Conservation (phyloP, 306 rosid species). For the Fragaria iinumae region DNA sequence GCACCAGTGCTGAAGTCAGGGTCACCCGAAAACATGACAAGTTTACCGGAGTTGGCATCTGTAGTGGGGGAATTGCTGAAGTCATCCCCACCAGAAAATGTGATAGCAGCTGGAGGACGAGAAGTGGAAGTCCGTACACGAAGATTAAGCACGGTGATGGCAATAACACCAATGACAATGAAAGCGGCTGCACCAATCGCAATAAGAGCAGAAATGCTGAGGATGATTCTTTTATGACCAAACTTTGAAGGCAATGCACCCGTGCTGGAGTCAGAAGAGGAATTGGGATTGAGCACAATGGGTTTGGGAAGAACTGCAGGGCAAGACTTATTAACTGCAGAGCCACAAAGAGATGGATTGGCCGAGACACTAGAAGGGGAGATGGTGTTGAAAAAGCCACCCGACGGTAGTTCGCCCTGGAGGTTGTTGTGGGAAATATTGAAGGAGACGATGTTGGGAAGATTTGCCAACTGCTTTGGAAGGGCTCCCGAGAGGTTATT, state of each 20-base stretch:
- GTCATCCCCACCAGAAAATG: conserved; percentile 86
- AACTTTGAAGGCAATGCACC: conserved; percentile 49
- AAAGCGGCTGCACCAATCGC: conserved; percentile 99
- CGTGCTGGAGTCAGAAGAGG: conserved; percentile 54
- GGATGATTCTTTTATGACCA: conserved; percentile 80
- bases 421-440: conserved; percentile 93
- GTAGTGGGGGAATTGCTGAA: conserved; percentile 88
- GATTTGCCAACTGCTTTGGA: conserved; percentile 87
- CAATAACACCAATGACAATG: conserved; percentile 86
- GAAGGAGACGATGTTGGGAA: conserved; percentile 71
- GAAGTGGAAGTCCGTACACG: conserved; percentile 63
- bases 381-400: conserved; percentile 90
- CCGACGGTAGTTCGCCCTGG: conserved; percentile 86
- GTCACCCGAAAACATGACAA: conserved; percentile 97
- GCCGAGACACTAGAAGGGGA: conserved; percentile 67
- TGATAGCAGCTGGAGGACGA: conserved; percentile 52
- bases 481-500: conserved; percentile 73
- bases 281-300: conserved; percentile 90
- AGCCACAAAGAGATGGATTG: conserved; percentile 89
- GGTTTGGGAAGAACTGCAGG: conserved; percentile 91
- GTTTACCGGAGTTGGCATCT: conserved; percentile 95
- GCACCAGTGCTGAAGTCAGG: conserved; percentile 95
- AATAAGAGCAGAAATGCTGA: conserved; percentile 94
- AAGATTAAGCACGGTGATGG: conserved; percentile 90
- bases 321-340: conserved; percentile 79